phyloP scores from a whole-genome alignment of 164 flowering plant species.

The Paratinospora sagittata region DNA sequence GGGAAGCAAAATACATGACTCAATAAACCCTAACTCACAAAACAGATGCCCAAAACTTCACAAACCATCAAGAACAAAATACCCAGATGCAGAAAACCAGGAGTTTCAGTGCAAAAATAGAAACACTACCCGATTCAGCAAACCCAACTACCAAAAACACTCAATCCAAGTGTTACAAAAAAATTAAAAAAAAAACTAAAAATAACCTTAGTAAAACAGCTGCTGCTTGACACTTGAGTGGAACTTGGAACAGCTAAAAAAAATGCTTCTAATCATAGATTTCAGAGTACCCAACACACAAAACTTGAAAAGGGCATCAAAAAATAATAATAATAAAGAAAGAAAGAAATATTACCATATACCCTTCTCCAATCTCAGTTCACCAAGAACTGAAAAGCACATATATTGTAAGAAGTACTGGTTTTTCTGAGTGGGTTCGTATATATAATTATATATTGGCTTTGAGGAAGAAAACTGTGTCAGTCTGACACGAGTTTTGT shows the following conservation, averaged over 20 bases:
- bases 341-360: background rate
- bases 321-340: background rate
- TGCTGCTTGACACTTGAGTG: background rate
- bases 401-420: background rate
- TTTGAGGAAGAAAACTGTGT: background rate
- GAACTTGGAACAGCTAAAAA: background rate
- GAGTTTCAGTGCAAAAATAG: background rate
- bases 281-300: background rate
- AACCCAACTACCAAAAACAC: background rate
- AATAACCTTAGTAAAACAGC: background rate
- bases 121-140: background rate
- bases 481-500: background rate
- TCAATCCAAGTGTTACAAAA: too few relatives aligned
- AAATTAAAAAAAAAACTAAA: background rate
- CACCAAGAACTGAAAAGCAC: background rate
- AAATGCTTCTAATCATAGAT: background rate
- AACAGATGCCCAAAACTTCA: constrained; percentile 7
- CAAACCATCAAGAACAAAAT: background rate
- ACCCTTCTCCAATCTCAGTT: background rate
- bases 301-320: background rate
- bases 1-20: background rate
- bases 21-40: constrained; percentile 1
- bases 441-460: background rate
- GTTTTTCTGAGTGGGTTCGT: background rate
- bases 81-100: constrained; percentile 9